A percentile compares a stretch with the other conserved stretches of the same genome.
Conservation (phyloP, 1,139 yeast genomes). For the Candida labiduridarum region DNA sequence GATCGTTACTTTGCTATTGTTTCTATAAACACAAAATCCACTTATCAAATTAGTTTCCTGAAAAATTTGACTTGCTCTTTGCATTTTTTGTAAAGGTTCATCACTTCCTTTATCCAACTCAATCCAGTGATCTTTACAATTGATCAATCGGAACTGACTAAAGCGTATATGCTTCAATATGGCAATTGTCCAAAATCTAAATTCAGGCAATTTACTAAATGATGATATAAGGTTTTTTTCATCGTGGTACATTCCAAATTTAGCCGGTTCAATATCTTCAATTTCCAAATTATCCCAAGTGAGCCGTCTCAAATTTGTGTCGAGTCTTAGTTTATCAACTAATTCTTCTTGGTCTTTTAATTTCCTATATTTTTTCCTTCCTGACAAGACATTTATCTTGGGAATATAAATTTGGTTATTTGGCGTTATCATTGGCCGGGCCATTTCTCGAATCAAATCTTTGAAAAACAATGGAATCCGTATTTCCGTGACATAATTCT, state of each 20-base stretch:
- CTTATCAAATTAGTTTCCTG: slow-evolving; percentile 8
- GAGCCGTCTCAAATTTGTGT: not conserved
- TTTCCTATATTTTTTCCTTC: not conserved
- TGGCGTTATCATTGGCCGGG: slow-evolving; percentile 9
- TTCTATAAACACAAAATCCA: slow-evolving; percentile 12
- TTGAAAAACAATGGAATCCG: slow-evolving; percentile 9
- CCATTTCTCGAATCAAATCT: slow-evolving; percentile 13
- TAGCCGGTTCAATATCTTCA: slow-evolving; percentile 8
- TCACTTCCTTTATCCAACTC: slow-evolving; percentile 10
- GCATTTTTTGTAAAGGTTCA: slow-evolving; percentile 2
- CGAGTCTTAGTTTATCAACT: not conserved
- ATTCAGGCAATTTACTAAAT: slow-evolving; percentile 1
- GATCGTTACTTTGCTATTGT: slow-evolving; percentile 8
- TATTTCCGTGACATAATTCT: slow-evolving; percentile 1
- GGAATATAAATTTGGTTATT: slow-evolving; percentile 8
- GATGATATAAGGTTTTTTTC: slow-evolving; percentile 10
- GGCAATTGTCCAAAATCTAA: slow-evolving; percentile 7
- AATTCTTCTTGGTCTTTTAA: not conserved
- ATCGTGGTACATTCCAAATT: slow-evolving; percentile 10
- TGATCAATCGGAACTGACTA: slow-evolving; percentile 9
- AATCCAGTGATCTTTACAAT: slow-evolving; percentile 5
- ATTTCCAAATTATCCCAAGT: slow-evolving; percentile 6
- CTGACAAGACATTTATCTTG: not conserved
- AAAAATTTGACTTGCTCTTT: slow-evolving; percentile 6
- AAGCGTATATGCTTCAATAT: slow-evolving; percentile 10